Evolutionary conservation across 139 green algal species (phyloP).

Genomic region (Closterium sp.): DNA sequence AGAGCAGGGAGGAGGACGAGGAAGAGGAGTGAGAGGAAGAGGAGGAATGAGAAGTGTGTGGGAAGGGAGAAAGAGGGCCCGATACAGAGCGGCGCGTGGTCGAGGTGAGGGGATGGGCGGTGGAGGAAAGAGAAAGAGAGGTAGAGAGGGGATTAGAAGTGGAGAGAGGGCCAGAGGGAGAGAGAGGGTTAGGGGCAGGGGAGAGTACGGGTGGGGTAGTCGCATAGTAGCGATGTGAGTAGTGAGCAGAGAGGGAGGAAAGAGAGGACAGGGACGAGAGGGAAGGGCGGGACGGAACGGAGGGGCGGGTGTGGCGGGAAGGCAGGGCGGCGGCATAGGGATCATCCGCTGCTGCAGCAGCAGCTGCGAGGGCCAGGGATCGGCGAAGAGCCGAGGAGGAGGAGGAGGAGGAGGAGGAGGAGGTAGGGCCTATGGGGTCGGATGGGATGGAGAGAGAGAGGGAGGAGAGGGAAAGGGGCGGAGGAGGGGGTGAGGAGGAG

Average conservation of each 20-base stretch:
- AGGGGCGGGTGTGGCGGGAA: neutral
- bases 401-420: neutral
- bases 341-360: neutral
- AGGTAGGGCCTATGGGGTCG: too few relatives aligned
- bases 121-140: too few relatives aligned
- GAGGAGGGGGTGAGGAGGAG: neutral
- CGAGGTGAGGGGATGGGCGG: too few relatives aligned
- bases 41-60: neutral
- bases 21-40: neutral
- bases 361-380: neutral
- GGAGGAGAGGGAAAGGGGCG: neutral
- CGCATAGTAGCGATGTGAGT: neutral
- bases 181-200: too few relatives aligned
- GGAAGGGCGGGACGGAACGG: neutral
- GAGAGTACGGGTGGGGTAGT: neutral
- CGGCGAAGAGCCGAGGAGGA: neutral
- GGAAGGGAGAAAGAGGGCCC: neutral
- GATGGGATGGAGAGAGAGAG: too few relatives aligned
- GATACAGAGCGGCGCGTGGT: neutral
- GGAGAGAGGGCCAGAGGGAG: too few relatives aligned
- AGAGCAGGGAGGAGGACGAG: neutral
- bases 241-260: neutral
- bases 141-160: too few relatives aligned
- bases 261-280: neutral
- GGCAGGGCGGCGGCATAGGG: neutral